Base-by-base conservation (phyloP, 2,329 filamentous ascomycete species). In the Trichoderma sp. region DNA sequence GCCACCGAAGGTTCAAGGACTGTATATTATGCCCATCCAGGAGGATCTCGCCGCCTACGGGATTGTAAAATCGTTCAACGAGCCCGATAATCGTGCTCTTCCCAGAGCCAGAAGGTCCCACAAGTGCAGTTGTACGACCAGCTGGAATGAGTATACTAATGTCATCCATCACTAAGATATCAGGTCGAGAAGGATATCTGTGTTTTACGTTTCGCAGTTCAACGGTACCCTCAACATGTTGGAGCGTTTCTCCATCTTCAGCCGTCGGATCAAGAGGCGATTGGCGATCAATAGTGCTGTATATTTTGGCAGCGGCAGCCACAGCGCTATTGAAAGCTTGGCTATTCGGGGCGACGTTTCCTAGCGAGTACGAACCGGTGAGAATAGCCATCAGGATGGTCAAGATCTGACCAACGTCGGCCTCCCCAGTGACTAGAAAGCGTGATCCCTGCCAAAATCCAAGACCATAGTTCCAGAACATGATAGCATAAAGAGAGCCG, bases 31-130 rank as follows among this genome's bases (percentile, higher is more conserved):
- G 76, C 5, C 77, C 77, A 18, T 82, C 84, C 4, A 84, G 75
- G 6, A 73, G 72, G n/a, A 86, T 80, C 2, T 71, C 66, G 1
- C 84, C 85, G 1, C 80, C 77, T 1, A 80, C 78, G 1, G 85
- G 82, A 34, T 86, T 82, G 76, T 89, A 90, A 78, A 88, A 89
- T 2, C 88, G 79, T 75, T 87, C 85, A 0, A 88, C 73, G 4
- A 89, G 76, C 1, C 82, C 83, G 0, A 87, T 80, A 4, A 87
- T 80, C 1, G 85, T 87, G 39, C 83, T 85, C 71, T 88, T 88
- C 0, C 86, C 86, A n/a, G 79, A 84, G 0, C 87, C 87, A 34
- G 84, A 86, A 3, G 84, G 81, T 0, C 87, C 87, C 1, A 89
- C 86, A 36, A 89, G 81, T 8, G 87, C 87, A 0, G 86, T 88